Conservation (phyloP, 345 rosid genomes). For the Eucalyptus guilfoylei region DNA sequence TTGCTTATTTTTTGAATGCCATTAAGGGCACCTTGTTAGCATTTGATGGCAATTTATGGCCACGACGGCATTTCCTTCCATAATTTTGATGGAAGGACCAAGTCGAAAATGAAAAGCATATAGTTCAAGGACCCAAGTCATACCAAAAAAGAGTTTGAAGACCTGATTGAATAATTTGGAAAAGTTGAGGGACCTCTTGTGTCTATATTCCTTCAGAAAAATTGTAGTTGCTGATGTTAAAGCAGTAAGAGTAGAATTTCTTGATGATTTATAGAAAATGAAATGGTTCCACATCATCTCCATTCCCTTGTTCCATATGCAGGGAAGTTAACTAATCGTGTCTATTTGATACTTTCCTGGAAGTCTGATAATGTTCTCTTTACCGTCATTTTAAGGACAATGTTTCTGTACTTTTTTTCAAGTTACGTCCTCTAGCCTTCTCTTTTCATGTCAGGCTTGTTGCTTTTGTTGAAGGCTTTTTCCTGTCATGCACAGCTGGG, state of each 20-base stretch:
- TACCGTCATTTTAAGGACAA: neutral
- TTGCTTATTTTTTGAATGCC: neutral
- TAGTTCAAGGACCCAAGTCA: neutral
- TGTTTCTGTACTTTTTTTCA: neutral
- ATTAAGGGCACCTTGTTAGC: neutral
- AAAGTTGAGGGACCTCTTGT: neutral
- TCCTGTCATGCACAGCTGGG: slow-evolving; percentile 35
- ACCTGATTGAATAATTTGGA: neutral
- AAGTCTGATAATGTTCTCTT: neutral
- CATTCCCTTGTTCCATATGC: neutral
- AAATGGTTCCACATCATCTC: neutral
- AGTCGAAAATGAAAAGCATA: neutral
- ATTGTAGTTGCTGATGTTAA: neutral
- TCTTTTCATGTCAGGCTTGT: neutral
- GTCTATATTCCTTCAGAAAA: neutral
- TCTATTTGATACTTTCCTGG: neutral
- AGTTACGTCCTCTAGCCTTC: neutral
- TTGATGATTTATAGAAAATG: neutral
- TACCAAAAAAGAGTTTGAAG: neutral
- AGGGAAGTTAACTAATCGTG: neutral
- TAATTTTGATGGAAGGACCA: neutral
- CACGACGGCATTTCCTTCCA: neutral
- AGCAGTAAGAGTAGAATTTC: neutral
- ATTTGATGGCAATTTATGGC: neutral
- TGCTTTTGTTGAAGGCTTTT: neutral